Evolutionary conservation across 225 moss, liverwort and hornwort genomes (phyloP), one percentile per base, ranked within the genome.

Genomic region (Anthoceros angustus): DNA sequence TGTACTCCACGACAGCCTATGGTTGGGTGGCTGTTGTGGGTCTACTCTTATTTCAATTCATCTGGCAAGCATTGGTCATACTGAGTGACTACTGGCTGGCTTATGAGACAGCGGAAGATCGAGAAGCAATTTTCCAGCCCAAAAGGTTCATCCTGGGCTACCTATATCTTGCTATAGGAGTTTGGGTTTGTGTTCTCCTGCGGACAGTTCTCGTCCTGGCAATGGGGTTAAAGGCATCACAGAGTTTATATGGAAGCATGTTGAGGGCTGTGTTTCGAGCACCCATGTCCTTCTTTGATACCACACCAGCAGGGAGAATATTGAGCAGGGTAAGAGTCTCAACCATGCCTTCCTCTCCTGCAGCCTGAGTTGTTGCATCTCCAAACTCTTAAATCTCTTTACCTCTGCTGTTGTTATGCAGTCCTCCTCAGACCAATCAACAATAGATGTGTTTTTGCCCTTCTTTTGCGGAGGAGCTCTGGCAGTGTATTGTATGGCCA

Each of bases 21-120:
- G 84, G 74, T 18, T 83, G 85, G 23, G 21, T 74, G 43, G 72
- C 76, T 69, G 71, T 86, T 8, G 41, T 83, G 9, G 23, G 65
- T 4, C 68, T 84, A 66, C 15, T 93, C 25, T 18, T 86, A 15
- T 69, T 85, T 12, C 86, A 85, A 43, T 72, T 48, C 0, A 9
- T 32, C 39, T 84, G 85, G 87, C 89, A 93, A 71, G 72, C 12
- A n/a, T 49, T 79, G 42, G 78, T 80, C 66, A 65, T 93, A 43
- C 66, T 45, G 14, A 82, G 85, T n/a, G 87, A 93, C 67, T 87
- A 80, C 67, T 93, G 93, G 93, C 69, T 90, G 71, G 87, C 92
- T 16, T 71, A 77, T 39, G 87, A 86, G 70, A 92, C 92, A 5
- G 80, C 92, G 0, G 67, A 63, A 6, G 67, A 70, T 24, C 71